Evolutionary conservation across 495 filamentous ascomycete species (phyloP).

Genomic region (Astrothelium macrocarpum): DNA sequence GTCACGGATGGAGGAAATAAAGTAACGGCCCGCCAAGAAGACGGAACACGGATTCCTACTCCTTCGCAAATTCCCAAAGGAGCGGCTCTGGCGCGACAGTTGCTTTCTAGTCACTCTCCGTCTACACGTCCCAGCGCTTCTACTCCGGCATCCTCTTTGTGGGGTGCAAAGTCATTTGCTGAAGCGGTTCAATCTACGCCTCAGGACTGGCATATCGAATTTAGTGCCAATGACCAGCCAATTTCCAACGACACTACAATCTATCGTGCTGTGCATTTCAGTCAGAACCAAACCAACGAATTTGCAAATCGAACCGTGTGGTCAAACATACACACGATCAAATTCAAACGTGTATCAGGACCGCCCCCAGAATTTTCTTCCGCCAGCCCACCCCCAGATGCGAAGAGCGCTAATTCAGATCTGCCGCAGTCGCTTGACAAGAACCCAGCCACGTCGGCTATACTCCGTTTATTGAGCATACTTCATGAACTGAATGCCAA

Average conservation of each 20-base stretch:
- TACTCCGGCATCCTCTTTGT: slow-evolving; percentile 36
- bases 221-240: slow-evolving; percentile 74
- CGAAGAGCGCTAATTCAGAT: slow-evolving; percentile 42
- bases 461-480: slow-evolving; percentile 80
- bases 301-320: slow-evolving; percentile 67
- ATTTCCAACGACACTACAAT: slow-evolving; percentile 90
- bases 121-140: slow-evolving; percentile 13
- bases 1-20: slow-evolving; percentile 73
- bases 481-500: slow-evolving; percentile 91
- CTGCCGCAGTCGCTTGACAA: slow-evolving; percentile 80
- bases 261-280: slow-evolving; percentile 84
- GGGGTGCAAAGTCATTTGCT: slow-evolving; percentile 63
- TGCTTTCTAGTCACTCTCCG: slow-evolving; percentile 24
- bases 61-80: slow-evolving; percentile 56
- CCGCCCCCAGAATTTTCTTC: slow-evolving; percentile 70
- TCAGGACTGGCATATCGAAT: slow-evolving; percentile 98
- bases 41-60: slow-evolving; percentile 82
- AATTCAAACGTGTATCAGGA: slow-evolving; percentile 76
- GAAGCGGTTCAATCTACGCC: slow-evolving; percentile 67
- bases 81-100: slow-evolving; percentile 41
- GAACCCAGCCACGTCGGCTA: slow-evolving; percentile 71
- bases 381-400: slow-evolving; percentile 40
- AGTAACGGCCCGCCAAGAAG: slow-evolving; percentile 92
- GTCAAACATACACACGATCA: slow-evolving; percentile 83
- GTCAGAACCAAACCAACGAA: slow-evolving; percentile 54